Evolutionary conservation across 805 yeast genomes (phyloP), one percentile per base, ranked within the genome.

Genomic region (Starmerella vaccinii): DNA sequence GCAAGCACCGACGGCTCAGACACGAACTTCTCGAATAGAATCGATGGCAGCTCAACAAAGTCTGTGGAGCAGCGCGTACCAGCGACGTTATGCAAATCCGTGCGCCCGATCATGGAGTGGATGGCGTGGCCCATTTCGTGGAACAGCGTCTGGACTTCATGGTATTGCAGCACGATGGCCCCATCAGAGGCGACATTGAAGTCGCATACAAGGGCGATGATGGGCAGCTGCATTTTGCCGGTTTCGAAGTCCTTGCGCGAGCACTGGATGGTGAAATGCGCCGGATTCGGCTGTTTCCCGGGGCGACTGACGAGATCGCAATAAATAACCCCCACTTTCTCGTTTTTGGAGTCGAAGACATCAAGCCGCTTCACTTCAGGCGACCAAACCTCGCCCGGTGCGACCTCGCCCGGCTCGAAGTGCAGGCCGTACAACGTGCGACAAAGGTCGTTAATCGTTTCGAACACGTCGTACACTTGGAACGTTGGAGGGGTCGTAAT

Each of bases 71-170:
- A 90, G 52, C 98, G 74, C 0, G 98, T 92, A 3, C 98, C 98
- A 30, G 94, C 81, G 8, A 90, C 82, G 64, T 88, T 92, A 64
- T 92, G 98, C 47, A 90, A 68, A 39, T 81, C 74, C 0, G 98
- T 92, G 55, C 90, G 75, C 0, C 97, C 98, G 19, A 92, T 69
- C 95, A 92, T 90, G 2, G 97, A 86, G 65, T 92, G 98, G 78
- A 92, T 84, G 1, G 97, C 97, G 66, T 92, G 98, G 0, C 98
- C 98, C 95, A 92, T 88, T 67, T 92, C 98, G 67, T 92, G 98
- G 70, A 92, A 92, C 18, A 92, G 69, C 0, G 98, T 92, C 60
- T 90, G 95, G 19, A 90, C 88, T 61, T 92, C 97, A 51, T 74
- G 76, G 51, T 85, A 71, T 12, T 81, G 49, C 35, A 90, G 67